phyloP scores from a whole-genome alignment of 495 filamentous ascomycete genomes.

The Penicillium verhagenii region DNA sequence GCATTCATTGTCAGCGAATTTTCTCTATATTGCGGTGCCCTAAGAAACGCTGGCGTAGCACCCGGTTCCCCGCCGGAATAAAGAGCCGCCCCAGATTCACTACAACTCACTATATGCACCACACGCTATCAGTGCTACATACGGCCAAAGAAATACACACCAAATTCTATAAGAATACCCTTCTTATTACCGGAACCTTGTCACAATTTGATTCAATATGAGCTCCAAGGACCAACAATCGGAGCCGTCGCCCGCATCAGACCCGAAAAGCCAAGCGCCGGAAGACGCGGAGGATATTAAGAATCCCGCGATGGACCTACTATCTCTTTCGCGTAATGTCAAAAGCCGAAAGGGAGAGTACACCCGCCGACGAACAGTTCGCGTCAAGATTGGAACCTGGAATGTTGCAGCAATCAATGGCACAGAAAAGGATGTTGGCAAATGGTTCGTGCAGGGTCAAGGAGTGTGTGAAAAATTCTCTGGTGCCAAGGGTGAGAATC shows the following conservation, averaged over 20 bases:
- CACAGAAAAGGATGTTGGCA: constrained; percentile 80
- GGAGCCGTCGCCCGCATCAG: constrained; percentile 11
- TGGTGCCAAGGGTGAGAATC: constrained; percentile 43
- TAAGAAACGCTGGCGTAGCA: not conserved
- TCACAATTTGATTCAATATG: constrained; percentile 8
- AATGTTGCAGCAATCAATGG: constrained; percentile 84
- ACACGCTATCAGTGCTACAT: not conserved
- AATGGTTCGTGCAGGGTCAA: constrained; percentile 80
- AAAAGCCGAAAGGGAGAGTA: constrained; percentile 76
- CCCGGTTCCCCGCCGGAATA: constrained; percentile 8
- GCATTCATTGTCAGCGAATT: not conserved
- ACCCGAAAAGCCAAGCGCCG: constrained; percentile 16
- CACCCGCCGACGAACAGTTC: constrained; percentile 63
- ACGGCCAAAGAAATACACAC: not conserved
- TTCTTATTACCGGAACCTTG: not conserved
- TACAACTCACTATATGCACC: constrained; percentile 2
- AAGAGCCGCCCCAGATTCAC: constrained; percentile 8
- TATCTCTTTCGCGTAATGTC: constrained; percentile 58
- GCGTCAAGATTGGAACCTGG: constrained; percentile 89
- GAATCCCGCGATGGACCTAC: constrained; percentile 28
- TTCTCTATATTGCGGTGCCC: not conserved
- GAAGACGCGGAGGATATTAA: constrained; percentile 25
- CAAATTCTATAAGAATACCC: not conserved
- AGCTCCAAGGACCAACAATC: constrained; percentile 6
- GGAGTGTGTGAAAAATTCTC: constrained; percentile 62